Base-by-base conservation (phyloP, 208 protist species). In the Crithidia mellificae region DNA sequence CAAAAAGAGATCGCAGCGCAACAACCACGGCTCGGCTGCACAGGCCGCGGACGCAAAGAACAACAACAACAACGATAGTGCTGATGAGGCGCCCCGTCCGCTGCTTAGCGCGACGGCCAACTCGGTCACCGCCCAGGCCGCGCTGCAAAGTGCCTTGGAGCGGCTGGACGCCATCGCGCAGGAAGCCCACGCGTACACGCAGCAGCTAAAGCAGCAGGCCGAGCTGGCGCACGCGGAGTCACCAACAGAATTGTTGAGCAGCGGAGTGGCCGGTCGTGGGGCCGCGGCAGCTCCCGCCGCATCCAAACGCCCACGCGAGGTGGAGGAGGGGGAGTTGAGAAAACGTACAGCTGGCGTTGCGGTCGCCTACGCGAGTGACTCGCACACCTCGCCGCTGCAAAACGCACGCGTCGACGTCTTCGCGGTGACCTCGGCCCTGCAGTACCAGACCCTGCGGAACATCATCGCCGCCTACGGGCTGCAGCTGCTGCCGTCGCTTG, bases 401-500 rank as follows among this genome's bases (percentile, higher is more conserved):
- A 55, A 38, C 63, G 67, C 36, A 19, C 70, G 56, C 7, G 57
- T 72, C 7, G 80, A 81, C 19, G 74, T 91, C 5, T 84, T 87
- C 38, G 77, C 80, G 6, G 83, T 74, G 27, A 87, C 86, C 74
- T 70, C 80, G 0, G 68, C 72, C 25, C 74, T 73, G 51, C 80
- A 90, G 66, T 79, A 85, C 61, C 58, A 56, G 17, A 54, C 61
- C 4, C 56, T 92, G 14, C 63, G 66, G 44, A 49, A 55, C 14
- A 61, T 75, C 36, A 62, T 89, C 11, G 62, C 67, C 1, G 32
- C 61, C 14, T 80, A 66, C 41, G 86, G 83, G 0, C 58, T 84
- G 53, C 86, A 92, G 66, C 69, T 92, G 11, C 63, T 84, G 54
- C 86, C 86, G 0, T 80, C 75, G 17, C 56, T 89, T 7, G 74